phyloP scores from a whole-genome alignment of 192 early-diverging fungal genomes.

The Coemansia sp. region DNA sequence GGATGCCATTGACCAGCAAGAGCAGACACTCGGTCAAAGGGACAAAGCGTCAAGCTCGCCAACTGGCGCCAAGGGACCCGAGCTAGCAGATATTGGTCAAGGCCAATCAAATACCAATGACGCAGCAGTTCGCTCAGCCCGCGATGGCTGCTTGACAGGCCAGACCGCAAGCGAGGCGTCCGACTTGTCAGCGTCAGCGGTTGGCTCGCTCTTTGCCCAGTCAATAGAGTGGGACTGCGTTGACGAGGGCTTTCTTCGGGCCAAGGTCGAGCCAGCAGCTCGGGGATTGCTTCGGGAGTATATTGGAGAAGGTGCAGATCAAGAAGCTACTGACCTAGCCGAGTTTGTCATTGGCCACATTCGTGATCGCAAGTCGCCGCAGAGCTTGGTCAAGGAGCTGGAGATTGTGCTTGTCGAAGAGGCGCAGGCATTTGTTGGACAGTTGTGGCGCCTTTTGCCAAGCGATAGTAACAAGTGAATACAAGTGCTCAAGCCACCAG shows the following conservation, averaged over 20 bases:
- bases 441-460: constrained; percentile 68
- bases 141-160: not conserved
- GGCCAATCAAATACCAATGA: not conserved
- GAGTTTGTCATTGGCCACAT: constrained; percentile 79
- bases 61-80: constrained; percentile 16
- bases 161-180: not conserved
- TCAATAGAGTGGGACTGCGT: constrained; percentile 33
- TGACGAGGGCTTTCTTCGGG: constrained; percentile 53
- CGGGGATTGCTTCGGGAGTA: constrained; percentile 77
- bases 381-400: constrained; percentile 73
- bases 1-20: constrained; percentile 66
- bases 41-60: not conserved
- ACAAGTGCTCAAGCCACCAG: not conserved
- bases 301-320: constrained; percentile 63
- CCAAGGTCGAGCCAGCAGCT: constrained; percentile 73
- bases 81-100: constrained; percentile 3
- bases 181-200: not conserved
- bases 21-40: constrained; percentile 47
- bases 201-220: constrained; percentile 23
- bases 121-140: not conserved
- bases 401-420: constrained; percentile 83
- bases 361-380: constrained; percentile 60
- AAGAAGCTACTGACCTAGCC: constrained; percentile 62
- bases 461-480: not conserved
- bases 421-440: constrained; percentile 80